Conservation (phyloP, 73 alveolate species). For the Tetrahymena malaccensis region DNA sequence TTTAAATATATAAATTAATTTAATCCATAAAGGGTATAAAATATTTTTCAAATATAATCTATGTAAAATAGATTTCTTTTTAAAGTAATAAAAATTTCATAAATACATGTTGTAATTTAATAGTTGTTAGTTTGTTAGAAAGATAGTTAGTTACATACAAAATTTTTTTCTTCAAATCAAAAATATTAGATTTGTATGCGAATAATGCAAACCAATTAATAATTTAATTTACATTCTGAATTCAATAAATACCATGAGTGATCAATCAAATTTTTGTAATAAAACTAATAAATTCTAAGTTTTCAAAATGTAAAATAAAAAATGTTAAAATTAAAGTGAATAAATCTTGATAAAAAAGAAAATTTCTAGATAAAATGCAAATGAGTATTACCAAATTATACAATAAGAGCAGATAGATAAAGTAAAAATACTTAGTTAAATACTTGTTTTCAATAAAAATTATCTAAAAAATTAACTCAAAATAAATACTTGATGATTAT, state of each 20-base stretch:
- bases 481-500: too few species aligned
- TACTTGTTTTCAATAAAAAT: too few species aligned
- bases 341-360: neutral
- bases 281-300: neutral
- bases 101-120: neutral
- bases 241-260: neutral
- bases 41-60: neutral
- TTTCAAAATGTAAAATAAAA: neutral
- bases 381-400: too few species aligned
- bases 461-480: too few species aligned
- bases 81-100: neutral
- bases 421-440: neutral
- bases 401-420: neutral
- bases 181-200: neutral
- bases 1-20: too few species aligned
- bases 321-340: too few species aligned
- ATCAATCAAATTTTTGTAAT: neutral
- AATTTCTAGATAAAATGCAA: too few species aligned
- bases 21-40: neutral
- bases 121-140: neutral
- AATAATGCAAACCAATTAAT: too few species aligned
- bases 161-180: neutral
- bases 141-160: neutral
- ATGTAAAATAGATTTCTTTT: neutral
- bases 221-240: neutral